Base-by-base conservation (phyloP, 2,329 filamentous ascomycete species). In the Colletotrichum euphorbiae region DNA sequence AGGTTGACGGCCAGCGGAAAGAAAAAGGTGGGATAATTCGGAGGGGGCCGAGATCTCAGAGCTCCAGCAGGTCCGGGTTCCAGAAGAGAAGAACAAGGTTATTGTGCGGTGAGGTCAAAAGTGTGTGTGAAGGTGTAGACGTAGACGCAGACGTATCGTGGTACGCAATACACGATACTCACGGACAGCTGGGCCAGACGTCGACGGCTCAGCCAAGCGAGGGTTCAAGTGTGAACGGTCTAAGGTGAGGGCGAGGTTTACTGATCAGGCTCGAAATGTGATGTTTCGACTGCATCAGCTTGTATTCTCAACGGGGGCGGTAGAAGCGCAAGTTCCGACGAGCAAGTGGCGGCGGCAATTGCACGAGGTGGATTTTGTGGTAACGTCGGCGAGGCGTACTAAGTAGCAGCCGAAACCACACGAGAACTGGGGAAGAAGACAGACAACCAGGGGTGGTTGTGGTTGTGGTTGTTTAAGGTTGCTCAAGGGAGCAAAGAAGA, bases 41-140 rank as follows among this genome's bases (percentile, higher is more conserved):
- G 60, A 64, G 60, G 31, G 64, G 59, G 43, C 51, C 64, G 64
- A 63, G 64, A 67, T 67, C 51, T 67, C 51, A 31, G 51, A 57
- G 60, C 60, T 67, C 46, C 65, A 58, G 40, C 60, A 67, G 38
- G 60, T 45, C 46, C 52, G 31, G 40, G 54, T 58, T 33, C 48
- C 61, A 51, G n/a, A 52, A 57, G 38, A 38, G 45, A 24, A 48
- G 28, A 46, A 36, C 54, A 58, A 68, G 65, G 60, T 64, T 68
- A 46, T 64, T 45, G 59, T 31, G 45, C 31, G 52, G 60, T 42
- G 45, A 15, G 48, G 38, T 40, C 7, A 15, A 21, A 17, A 31
- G 40, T 45, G 61, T 50, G 43, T 24, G 31, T 50, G 40, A 46
- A 48, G 42, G 19, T n/a, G 42, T 57, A 43, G 31, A 57, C 52